phyloP scores from a whole-genome alignment of 169 alveolate genomes.

The Cytauxzoon felis region DNA sequence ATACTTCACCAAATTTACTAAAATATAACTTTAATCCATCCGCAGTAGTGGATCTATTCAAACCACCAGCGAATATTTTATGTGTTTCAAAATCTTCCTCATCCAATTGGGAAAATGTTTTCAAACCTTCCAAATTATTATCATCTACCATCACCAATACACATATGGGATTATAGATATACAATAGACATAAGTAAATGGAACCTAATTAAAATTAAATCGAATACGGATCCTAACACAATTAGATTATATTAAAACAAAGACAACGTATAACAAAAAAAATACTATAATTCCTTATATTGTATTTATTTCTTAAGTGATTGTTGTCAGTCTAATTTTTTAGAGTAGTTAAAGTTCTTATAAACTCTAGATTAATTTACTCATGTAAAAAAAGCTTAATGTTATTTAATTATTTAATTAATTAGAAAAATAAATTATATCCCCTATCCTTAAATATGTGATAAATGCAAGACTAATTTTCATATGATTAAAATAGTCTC shows the following conservation, averaged over 20 bases:
- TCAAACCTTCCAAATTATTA: neutral
- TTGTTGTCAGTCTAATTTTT: no score
- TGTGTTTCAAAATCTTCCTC: constrained; percentile 56
- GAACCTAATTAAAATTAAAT: neutral
- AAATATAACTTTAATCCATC: constrained; percentile 65
- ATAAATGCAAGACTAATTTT: no score
- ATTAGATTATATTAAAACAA: constrained; percentile 1
- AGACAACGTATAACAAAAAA: no score
- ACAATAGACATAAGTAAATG: neutral
- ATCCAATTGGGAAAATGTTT: neutral
- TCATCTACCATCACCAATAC: neutral
- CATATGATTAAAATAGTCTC: no score
- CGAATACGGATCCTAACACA: neutral
- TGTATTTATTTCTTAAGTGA: no score
- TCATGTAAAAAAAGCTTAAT: no score
- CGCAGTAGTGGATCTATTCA: constrained; percentile 66
- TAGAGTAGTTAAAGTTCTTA: no score
- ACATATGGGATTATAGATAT: neutral
- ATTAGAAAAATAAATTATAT: no score
- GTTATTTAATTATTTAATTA: no score
- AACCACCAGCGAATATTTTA: constrained; percentile 76
- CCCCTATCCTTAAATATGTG: no score
- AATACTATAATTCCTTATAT: no score
- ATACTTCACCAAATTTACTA: constrained; percentile 66
- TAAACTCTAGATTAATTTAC: no score